A percentile compares a stretch with the other conserved stretches of the same genome.
phyloP scores from a whole-genome alignment of 371 early-diverging fungal genomes.

The Coemansia sp. region DNA sequence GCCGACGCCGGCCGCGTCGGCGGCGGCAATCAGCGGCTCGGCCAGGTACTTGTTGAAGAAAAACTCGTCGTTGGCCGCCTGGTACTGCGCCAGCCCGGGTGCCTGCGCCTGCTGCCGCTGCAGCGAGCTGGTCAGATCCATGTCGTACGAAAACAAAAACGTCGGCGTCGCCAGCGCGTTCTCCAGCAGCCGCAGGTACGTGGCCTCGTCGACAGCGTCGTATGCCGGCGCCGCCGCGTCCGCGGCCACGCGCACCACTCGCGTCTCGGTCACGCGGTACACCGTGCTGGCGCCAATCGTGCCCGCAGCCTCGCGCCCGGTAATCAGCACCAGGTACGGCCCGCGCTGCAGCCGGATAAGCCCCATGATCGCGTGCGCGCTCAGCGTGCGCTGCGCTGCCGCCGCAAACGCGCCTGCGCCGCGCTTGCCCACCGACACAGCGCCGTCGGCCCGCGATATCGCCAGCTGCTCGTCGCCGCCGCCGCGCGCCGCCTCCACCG shows the following conservation, averaged over 20 bases:
- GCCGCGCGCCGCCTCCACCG: slow-evolving; percentile 35
- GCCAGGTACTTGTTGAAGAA: slow-evolving; percentile 84
- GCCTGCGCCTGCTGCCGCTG: slow-evolving; percentile 67
- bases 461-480: slow-evolving; percentile 31
- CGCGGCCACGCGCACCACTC: slow-evolving; percentile 68
- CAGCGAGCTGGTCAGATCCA: slow-evolving; percentile 79
- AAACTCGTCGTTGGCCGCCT: slow-evolving; percentile 78
- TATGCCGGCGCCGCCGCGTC: slow-evolving; percentile 55
- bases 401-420: slow-evolving; percentile 29
- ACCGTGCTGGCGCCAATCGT: slow-evolving; percentile 62
- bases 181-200: slow-evolving; percentile 71
- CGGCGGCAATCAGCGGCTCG: slow-evolving; percentile 62
- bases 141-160: slow-evolving; percentile 85
- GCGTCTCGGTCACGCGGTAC: slow-evolving; percentile 70
- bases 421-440: slow-evolving; percentile 7
- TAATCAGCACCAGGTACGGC: slow-evolving; percentile 82
- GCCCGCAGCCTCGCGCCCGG: slow-evolving; percentile 71
- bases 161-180: slow-evolving; percentile 64
- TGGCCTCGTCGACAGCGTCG: slow-evolving; percentile 71
- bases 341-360: slow-evolving; percentile 55
- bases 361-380: slow-evolving; percentile 48
- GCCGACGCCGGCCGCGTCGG: slow-evolving; percentile 34
- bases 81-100: slow-evolving; percentile 4
- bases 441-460: slow-evolving; percentile 32
- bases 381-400: slow-evolving; percentile 42